These are phyloP conservation scores for Ophidiomyces ophidiicola DNA, from an alignment of 2,329 filamentous ascomycete species.

Conservation along the genomic window DNA sequence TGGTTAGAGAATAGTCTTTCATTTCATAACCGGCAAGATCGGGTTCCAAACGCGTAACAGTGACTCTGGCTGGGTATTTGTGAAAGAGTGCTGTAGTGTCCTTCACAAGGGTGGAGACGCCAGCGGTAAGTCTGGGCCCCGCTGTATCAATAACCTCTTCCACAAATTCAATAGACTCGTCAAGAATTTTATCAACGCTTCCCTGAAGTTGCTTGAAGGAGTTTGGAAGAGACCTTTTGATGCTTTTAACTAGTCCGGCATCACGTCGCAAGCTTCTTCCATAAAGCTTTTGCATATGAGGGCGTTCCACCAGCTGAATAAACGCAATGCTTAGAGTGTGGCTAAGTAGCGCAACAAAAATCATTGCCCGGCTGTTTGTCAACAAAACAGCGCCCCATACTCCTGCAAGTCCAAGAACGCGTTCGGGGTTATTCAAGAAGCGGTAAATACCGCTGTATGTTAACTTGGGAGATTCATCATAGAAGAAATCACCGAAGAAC, in stretches of 20 bases:
- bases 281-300: slow-evolving; percentile 97
- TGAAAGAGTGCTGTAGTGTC: slow-evolving; percentile 83
- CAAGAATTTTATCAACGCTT: slow-evolving; percentile 73
- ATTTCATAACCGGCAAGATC: slow-evolving; percentile 70
- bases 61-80: slow-evolving; percentile 74
- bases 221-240: slow-evolving; percentile 73
- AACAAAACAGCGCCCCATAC: slow-evolving; percentile 91
- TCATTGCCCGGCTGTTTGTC: slow-evolving; percentile 76
- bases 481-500: slow-evolving; percentile 99
- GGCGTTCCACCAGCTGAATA: slow-evolving; percentile 85
- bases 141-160: slow-evolving; percentile 82
- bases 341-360: slow-evolving; percentile 71
- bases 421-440: slow-evolving; percentile 94
- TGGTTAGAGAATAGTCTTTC: slow-evolving; percentile 63
- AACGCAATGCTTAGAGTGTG: slow-evolving; percentile 78
- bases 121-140: slow-evolving; percentile 71
- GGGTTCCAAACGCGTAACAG: slow-evolving; percentile 63
- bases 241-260: slow-evolving; percentile 81
- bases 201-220: slow-evolving; percentile 74
- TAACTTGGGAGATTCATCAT: slow-evolving; percentile 73
- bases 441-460: slow-evolving; percentile 97
- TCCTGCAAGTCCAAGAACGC: slow-evolving; percentile 85
- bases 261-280: slow-evolving; percentile 70
- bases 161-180: slow-evolving; percentile 75
- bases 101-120: slow-evolving; percentile 73